Evolutionary conservation across 169 alveolate species (phyloP), one percentile per base, ranked within the genome.

Genomic region (Plasmodium cynomolgi): DNA sequence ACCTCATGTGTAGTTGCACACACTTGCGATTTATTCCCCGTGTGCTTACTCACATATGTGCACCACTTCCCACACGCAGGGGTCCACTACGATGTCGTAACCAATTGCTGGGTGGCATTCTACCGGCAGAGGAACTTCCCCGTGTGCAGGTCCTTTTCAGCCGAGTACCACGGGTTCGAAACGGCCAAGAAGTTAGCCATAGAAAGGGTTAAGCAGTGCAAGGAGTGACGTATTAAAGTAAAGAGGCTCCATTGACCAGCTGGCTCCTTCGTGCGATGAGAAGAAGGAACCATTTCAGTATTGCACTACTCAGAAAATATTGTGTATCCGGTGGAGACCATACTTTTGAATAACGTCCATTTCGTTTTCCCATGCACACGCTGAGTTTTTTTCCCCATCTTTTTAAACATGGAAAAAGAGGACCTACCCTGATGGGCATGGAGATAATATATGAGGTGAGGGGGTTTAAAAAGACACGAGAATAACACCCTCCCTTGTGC

Each of bases 91-190:
- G 94, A 90, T 54, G 82, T 79, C 31, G 68, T 90, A 29, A 90
- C 94, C 13, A 90, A 90, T 29, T 90, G 94, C 74, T 90, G 94
- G 94, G 39, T 90, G 31, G 39, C 94, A 20, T 80, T 90, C 54
- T 80, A 90, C 74, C 90, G 94, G 20, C 23, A 33, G 82, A 90
- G 82, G 15, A 90, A 90, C 29, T 90, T 90, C 26, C 94, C 94
- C 15, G 84, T 90, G 47, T 90, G 91, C 74, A 90, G 90, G 82
- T 90, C 94, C 39, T 90, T 90, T 37, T 90, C 94, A 31, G 94
- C 94, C 23, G 94, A 90, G 34, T 90, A 80, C 50, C 94, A 90
- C 80, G 94, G 94, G 73, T 90, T 90, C 56, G 94, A 90, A 80
- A 90, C 84, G 47, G 94, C 94, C 41, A 90, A 90, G 31, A 37